Evolutionary conservation across 2,329 filamentous ascomycete genomes (phyloP).

Genomic region (Nigrospora oryzae): DNA sequence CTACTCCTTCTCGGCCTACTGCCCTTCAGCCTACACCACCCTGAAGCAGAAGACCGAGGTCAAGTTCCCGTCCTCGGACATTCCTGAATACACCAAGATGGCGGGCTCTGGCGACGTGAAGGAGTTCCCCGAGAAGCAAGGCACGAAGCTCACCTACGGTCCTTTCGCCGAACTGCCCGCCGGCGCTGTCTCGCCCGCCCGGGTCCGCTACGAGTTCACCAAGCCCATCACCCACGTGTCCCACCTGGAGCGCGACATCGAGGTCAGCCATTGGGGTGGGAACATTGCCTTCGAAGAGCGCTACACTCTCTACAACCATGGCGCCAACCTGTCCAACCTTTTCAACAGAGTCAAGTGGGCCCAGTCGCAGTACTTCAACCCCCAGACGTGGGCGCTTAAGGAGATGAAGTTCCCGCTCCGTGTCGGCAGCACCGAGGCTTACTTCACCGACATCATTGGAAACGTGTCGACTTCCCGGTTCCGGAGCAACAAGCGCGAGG

Average conservation of each 20-base stretch:
- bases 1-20: constrained; percentile 81
- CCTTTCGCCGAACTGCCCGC: constrained; percentile 79
- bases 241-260: constrained; percentile 78
- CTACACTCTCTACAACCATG: constrained; percentile 81
- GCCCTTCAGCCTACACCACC: constrained; percentile 74
- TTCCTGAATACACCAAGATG: constrained; percentile 80
- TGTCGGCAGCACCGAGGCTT: constrained; percentile 74
- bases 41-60: constrained; percentile 95
- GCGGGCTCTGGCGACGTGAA: constrained; percentile 52
- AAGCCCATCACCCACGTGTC: constrained; percentile 79
- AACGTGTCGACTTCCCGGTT: constrained; percentile 94
- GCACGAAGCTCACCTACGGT: constrained; percentile 80
- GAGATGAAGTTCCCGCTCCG: constrained; percentile 74
- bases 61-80: constrained; percentile 70
- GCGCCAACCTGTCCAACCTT: constrained; percentile 64
- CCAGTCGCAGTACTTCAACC: constrained; percentile 64
- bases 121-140: constrained; percentile 68
- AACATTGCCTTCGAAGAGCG: constrained; percentile 93
- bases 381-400: constrained; percentile 69
- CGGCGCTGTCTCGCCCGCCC: constrained; percentile 62
- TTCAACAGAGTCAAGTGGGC: constrained; percentile 76
- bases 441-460: constrained; percentile 93
- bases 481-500: constrained; percentile 66
- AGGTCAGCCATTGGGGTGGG: constrained; percentile 96
- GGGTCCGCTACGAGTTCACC: constrained; percentile 89